Percentiles rank a stretch among this genome's conserved stretches.
Evolutionary conservation across 257 asterid species (phyloP).

Genomic region (Jaltomata sinuosa): DNA sequence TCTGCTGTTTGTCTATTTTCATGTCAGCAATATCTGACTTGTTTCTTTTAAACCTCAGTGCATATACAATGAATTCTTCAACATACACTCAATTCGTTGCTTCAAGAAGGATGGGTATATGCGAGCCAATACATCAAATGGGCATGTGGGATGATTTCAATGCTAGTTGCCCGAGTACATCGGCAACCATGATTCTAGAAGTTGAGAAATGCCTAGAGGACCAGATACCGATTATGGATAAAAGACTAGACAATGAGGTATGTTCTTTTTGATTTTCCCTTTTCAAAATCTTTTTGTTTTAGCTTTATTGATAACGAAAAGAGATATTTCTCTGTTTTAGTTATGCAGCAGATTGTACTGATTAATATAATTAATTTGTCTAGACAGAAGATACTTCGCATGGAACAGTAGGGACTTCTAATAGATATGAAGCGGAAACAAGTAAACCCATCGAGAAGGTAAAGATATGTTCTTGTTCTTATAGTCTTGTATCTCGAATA

Average conservation of each 20-base stretch:
- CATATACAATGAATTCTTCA: constrained; percentile 48
- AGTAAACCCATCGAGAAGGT: constrained; percentile 72
- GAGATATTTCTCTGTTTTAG: not conserved
- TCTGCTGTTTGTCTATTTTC: not conserved
- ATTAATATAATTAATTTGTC: not conserved
- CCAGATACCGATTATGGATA: constrained; percentile 28
- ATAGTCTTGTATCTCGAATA: not conserved
- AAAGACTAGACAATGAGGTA: constrained; percentile 3
- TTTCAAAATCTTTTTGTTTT: not conserved
- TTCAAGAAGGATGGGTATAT: constrained; percentile 67
- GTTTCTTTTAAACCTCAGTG: constrained; percentile 12
- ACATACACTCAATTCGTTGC: constrained; percentile 62
- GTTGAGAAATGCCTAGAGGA: constrained; percentile 43
- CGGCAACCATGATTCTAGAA: constrained; percentile 43
- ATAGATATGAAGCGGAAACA: constrained; percentile 62
- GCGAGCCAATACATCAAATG: constrained; percentile 57
- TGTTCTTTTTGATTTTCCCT: not conserved
- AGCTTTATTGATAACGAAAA: not conserved
- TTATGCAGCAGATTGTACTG: not conserved
- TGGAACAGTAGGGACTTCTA: constrained; percentile 57
- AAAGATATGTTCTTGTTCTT: not conserved
- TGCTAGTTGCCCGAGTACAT: constrained; percentile 24
- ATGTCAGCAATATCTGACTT: constrained; percentile 1
- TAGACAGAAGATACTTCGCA: constrained; percentile 77
- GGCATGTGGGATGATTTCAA: constrained; percentile 70